A percentile compares a stretch with the other conserved stretches of the same genome.
Evolutionary conservation across 768 basidiomycete species (phyloP).

Genomic region (Arthromyces matolae): DNA sequence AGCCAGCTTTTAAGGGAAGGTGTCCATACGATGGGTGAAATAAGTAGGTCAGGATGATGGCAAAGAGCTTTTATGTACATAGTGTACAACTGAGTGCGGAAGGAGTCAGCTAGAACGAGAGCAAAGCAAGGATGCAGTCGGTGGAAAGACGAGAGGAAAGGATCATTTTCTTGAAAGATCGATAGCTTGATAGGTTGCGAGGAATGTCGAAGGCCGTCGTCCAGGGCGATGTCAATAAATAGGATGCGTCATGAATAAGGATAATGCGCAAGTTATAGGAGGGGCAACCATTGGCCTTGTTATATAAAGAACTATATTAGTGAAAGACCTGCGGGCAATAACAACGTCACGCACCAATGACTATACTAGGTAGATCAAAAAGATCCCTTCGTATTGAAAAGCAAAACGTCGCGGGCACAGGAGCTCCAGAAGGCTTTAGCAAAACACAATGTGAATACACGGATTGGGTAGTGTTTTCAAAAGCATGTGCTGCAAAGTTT

Average conservation of each 20-base stretch:
- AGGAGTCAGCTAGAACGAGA: conserved; percentile 7
- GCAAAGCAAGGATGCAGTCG: conserved; percentile 11
- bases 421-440: conserved; percentile 78
- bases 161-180: neutral
- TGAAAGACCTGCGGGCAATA: neutral
- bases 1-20: neutral
- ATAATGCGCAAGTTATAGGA: conserved; percentile 51
- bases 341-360: conserved; percentile 59
- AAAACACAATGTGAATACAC: conserved; percentile 92
- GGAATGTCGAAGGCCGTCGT: conserved; percentile 4
- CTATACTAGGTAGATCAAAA: conserved; percentile 85
- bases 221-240: conserved; percentile 13
- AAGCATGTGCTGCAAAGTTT: conserved; percentile 94
- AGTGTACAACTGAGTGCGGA: conserved; percentile 14
- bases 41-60: neutral
- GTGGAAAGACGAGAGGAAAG: neutral
- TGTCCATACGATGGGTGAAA: conserved; percentile 1
- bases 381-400: conserved; percentile 93
- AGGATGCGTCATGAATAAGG: conserved; percentile 8
- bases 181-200: neutral
- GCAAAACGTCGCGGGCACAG: conserved; percentile 90
- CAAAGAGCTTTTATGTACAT: conserved; percentile 10
- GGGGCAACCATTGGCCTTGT: conserved; percentile 83
- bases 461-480: conserved; percentile 94
- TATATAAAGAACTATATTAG: conserved; percentile 4